These are phyloP conservation scores for Melanomma pulvis-pyrius DNA, from an alignment of 495 filamentous ascomycete species.

Conservation along the genomic window DNA sequence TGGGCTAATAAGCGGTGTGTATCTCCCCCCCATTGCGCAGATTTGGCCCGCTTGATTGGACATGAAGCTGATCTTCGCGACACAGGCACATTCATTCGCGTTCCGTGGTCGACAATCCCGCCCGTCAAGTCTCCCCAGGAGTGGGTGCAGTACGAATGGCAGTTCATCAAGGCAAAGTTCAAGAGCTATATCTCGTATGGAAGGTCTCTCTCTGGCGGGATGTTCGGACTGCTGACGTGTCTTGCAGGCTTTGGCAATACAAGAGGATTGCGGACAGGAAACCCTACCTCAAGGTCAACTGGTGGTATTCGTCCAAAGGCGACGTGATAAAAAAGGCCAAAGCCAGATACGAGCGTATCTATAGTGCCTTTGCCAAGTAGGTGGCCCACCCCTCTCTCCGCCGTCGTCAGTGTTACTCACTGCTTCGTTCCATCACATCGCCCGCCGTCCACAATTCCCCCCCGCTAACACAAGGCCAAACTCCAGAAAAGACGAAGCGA, in stretches of 20 bases:
- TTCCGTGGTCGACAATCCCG: neutral
- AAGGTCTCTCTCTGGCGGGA: neutral
- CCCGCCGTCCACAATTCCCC: slow-evolving; percentile 48
- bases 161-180: slow-evolving; percentile 16
- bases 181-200: slow-evolving; percentile 14
- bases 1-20: neutral
- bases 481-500: slow-evolving; percentile 1
- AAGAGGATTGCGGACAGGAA: neutral
- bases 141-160: slow-evolving; percentile 30
- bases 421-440: slow-evolving; percentile 47
- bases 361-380: slow-evolving; percentile 8
- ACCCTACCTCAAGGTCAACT: neutral
- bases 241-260: neutral
- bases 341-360: neutral
- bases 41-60: neutral
- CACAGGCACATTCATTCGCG: slow-evolving; percentile 7
- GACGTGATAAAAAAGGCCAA: neutral
- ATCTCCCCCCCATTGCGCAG: neutral
- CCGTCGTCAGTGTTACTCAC: too few species aligned
- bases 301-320: neutral
- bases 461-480: neutral
- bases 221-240: neutral
- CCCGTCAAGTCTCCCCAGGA: neutral
- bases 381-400: too few species aligned
- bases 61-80: neutral